phyloP scores from a whole-genome alignment of 306 rosid species.

The Pyrus pyrifolia region DNA sequence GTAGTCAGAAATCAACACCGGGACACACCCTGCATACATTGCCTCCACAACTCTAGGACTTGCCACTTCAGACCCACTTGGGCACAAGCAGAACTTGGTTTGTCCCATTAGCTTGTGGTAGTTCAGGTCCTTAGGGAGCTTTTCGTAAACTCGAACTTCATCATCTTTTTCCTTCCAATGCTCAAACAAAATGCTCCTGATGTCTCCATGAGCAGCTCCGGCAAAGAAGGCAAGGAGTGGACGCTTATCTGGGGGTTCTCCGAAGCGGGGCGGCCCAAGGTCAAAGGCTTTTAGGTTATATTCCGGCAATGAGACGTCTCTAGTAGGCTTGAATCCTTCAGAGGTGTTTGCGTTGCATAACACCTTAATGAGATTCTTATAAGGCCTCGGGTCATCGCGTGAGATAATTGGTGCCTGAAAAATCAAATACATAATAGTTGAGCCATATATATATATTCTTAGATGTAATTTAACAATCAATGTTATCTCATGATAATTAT shows the following conservation, averaged over 20 bases:
- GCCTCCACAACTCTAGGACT: conserved; percentile 42
- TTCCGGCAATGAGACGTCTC: conserved; percentile 4
- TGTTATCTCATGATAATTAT: too few relatives aligned
- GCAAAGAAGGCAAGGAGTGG: conserved; percentile 11
- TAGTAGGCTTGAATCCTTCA: conserved; percentile 3
- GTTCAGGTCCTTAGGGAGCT: conserved; percentile 18
- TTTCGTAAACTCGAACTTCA: conserved; percentile 23
- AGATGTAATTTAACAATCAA: too few relatives aligned
- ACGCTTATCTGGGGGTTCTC: neutral
- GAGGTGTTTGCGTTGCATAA: conserved; percentile 10
- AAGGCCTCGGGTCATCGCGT: conserved; percentile 4
- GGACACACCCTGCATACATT: conserved; percentile 34
- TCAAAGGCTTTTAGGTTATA: neutral
- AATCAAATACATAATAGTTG: neutral
- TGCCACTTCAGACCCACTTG: conserved; percentile 42
- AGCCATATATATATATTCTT: too few relatives aligned
- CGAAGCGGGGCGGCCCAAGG: conserved; percentile 4
- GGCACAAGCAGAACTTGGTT: conserved; percentile 36
- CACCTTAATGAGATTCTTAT: conserved; percentile 9
- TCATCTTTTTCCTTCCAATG: conserved; percentile 23
- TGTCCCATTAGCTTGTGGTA: conserved; percentile 24
- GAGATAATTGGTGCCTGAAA: conserved; percentile 5
- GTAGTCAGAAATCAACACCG: conserved; percentile 25
- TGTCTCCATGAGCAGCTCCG: conserved; percentile 14
- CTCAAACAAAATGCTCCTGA: conserved; percentile 15